Evolutionary conservation across 768 basidiomycete species (phyloP).

Genomic region (Termitomyces titanicus): DNA sequence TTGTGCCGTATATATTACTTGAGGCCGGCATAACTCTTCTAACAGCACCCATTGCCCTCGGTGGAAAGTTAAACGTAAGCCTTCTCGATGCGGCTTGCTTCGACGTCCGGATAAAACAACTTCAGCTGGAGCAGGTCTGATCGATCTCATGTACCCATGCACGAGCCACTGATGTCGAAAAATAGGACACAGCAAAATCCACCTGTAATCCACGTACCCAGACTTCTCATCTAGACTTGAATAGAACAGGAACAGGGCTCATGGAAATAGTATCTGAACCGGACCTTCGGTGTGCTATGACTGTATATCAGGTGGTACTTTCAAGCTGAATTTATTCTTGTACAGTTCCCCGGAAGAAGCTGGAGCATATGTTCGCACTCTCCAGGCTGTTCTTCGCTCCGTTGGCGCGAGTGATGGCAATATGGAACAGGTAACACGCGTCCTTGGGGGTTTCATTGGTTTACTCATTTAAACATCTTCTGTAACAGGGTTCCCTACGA

Average conservation of each 20-base stretch:
- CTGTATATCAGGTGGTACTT: neutral
- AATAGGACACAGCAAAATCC: slow-evolving; percentile 89
- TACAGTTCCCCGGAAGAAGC: slow-evolving; percentile 82
- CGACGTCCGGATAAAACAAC: slow-evolving; percentile 82
- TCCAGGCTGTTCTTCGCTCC: slow-evolving; percentile 79
- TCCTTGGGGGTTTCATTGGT: neutral
- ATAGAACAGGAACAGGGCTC: slow-evolving; percentile 83
- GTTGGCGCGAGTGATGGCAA: slow-evolving; percentile 91
- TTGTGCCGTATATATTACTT: slow-evolving; percentile 9
- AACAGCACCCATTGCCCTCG: slow-evolving; percentile 74
- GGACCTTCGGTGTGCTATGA: slow-evolving; percentile 62
- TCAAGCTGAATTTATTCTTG: slow-evolving; percentile 20
- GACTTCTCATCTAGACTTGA: slow-evolving; percentile 74
- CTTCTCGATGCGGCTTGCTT: slow-evolving; percentile 33
- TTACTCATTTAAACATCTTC: neutral
- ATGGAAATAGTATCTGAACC: slow-evolving; percentile 97
- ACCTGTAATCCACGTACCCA: slow-evolving; percentile 49
- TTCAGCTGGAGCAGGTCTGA: slow-evolving; percentile 91
- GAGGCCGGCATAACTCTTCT: neutral
- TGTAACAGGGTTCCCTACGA: slow-evolving; percentile 78
- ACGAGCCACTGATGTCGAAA: neutral
- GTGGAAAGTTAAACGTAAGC: slow-evolving; percentile 49
- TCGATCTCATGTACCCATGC: neutral
- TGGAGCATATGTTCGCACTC: slow-evolving; percentile 75
- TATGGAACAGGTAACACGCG: slow-evolving; percentile 79